A percentile compares a stretch with the other conserved stretches of the same genome.
These are phyloP conservation scores for Aspergillus piperis DNA, from an alignment of 2,329 filamentous ascomycete species.

Conservation along the genomic window DNA sequence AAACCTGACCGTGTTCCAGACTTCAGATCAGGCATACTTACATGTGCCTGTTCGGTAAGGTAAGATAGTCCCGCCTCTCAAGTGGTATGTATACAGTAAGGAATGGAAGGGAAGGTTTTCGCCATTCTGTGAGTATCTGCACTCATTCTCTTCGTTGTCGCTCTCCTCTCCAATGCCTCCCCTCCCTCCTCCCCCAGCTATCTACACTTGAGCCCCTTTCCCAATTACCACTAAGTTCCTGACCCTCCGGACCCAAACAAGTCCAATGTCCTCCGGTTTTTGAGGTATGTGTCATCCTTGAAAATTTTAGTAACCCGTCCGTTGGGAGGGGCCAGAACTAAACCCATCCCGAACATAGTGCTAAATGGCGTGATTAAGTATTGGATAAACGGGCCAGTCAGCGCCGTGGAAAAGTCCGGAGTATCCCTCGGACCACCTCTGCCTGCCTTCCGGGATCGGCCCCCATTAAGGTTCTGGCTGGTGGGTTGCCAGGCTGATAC, in stretches of 20 bases:
- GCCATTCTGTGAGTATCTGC: too few species aligned
- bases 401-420: conserved; percentile 6
- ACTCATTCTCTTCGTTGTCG: too few species aligned
- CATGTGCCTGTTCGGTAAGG: background rate
- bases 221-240: background rate
- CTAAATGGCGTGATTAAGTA: conserved; percentile 10
- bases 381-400: background rate
- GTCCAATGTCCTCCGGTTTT: background rate
- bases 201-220: background rate
- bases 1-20: background rate
- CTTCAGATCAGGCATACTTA: background rate
- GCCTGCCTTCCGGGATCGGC: conserved; percentile 12
- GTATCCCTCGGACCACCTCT: background rate
- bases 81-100: too few species aligned
- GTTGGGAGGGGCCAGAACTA: background rate
- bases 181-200: background rate
- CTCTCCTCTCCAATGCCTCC: background rate
- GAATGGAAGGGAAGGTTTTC: too few species aligned
- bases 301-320: background rate
- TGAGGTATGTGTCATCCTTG: background rate
- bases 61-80: background rate
- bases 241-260: too few species aligned
- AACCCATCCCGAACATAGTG: background rate
- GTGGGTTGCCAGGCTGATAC: background rate
- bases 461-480: conserved; percentile 1